Percentiles rank a stretch among this genome's conserved stretches.
Conservation (phyloP, 768 basidiomycete species). For the Rhodocollybia butyracea region DNA sequence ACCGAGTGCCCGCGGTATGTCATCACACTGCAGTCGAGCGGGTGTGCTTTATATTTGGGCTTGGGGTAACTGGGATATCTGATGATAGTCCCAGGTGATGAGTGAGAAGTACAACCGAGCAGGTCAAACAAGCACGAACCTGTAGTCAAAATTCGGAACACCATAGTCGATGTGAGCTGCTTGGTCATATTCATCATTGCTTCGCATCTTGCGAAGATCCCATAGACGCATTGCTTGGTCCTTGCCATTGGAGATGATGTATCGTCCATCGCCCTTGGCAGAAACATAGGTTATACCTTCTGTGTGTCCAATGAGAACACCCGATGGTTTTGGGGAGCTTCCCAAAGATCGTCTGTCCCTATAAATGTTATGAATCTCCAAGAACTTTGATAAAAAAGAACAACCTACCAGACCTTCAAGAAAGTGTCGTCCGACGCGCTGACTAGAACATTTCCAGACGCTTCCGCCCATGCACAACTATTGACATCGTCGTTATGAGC, state of each 20-base stretch:
- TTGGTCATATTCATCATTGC: slow-evolving; percentile 60
- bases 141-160: slow-evolving; percentile 70
- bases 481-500: slow-evolving; percentile 93
- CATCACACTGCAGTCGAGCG: slow-evolving; percentile 92
- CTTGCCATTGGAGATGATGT: slow-evolving; percentile 93
- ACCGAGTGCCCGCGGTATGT: slow-evolving; percentile 91
- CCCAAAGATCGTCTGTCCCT: slow-evolving; percentile 59
- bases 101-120: neutral
- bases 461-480: slow-evolving; percentile 93
- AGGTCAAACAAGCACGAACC: slow-evolving; percentile 44
- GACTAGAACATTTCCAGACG: slow-evolving; percentile 90
- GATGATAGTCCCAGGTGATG: neutral
- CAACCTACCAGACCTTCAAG: slow-evolving; percentile 86
- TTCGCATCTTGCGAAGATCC: slow-evolving; percentile 93
- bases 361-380: neutral
- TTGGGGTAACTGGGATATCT: slow-evolving; percentile 68
- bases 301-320: slow-evolving; percentile 91
- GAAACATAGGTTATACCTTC: slow-evolving; percentile 95
- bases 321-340: slow-evolving; percentile 72
- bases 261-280: slow-evolving; percentile 94
- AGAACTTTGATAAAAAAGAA: slow-evolving; percentile 34
- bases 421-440: slow-evolving; percentile 95
- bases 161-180: slow-evolving; percentile 52
- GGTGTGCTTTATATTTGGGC: slow-evolving; percentile 64
- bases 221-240: slow-evolving; percentile 90